These are phyloP conservation scores for Taphrina flavorubra DNA, from an alignment of 1,139 yeast species.

Conservation along the genomic window DNA sequence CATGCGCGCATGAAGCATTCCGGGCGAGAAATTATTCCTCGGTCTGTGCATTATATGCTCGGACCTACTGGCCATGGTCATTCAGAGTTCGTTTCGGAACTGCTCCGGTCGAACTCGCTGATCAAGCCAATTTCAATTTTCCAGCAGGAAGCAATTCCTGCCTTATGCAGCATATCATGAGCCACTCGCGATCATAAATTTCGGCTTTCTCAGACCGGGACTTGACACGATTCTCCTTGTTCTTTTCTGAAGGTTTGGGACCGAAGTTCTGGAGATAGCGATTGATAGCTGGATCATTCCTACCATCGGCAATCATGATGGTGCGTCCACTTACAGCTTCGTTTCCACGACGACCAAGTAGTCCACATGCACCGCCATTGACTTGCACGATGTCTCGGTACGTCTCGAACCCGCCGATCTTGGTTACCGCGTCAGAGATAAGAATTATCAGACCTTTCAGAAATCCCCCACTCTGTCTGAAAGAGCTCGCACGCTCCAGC, in stretches of 20 bases:
- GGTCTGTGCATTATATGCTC: too few relatives aligned
- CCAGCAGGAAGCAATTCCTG: slow-evolving; percentile 11
- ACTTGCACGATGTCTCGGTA: slow-evolving; percentile 64
- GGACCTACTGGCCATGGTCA: too few relatives aligned
- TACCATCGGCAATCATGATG: slow-evolving; percentile 28
- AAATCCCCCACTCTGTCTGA: slow-evolving; percentile 50
- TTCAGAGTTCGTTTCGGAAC: too few relatives aligned
- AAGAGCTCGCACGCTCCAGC: slow-evolving; percentile 49
- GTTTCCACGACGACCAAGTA: slow-evolving; percentile 27
- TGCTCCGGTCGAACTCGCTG: too few relatives aligned
- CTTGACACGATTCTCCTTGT: slow-evolving; percentile 14
- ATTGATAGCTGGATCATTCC: slow-evolving; percentile 25
- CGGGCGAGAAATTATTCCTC: too few relatives aligned
- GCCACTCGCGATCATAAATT: slow-evolving; percentile 34
- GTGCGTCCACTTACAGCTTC: background rate
- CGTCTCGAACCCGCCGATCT: slow-evolving; percentile 64
- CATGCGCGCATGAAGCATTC: too few relatives aligned
- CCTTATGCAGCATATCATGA: slow-evolving; percentile 35
- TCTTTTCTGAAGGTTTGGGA: slow-evolving; percentile 1
- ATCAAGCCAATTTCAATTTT: background rate
- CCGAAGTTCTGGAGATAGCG: background rate
- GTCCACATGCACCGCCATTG: slow-evolving; percentile 61
- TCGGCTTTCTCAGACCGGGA: background rate
- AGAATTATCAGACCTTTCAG: slow-evolving; percentile 61
- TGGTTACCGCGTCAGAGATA: slow-evolving; percentile 63